A percentile compares a stretch with the other conserved stretches of the same genome.
Conservation (phyloP, 2,329 filamentous ascomycete genomes). For the Zopfia rhizophila region DNA sequence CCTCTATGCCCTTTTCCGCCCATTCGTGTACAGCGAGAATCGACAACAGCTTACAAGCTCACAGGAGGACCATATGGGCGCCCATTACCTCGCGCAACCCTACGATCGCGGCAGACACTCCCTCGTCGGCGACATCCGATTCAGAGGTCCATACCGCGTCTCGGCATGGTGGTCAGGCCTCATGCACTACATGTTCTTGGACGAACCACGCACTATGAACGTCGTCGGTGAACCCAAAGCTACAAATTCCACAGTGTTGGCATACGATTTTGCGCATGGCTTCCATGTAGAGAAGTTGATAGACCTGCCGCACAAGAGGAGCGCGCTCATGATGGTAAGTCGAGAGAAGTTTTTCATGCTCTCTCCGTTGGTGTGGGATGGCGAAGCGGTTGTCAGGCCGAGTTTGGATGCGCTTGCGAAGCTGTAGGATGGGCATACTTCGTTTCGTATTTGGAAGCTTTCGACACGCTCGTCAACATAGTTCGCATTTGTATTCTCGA, state of each 20-base stretch:
- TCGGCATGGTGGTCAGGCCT: conserved; percentile 68
- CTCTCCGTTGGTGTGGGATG: conserved; percentile 62
- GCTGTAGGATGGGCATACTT: too few relatives aligned
- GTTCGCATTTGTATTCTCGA: too few relatives aligned
- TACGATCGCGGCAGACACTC: conserved; percentile 71
- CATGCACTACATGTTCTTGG: conserved; percentile 69
- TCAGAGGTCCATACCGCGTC: conserved; percentile 66
- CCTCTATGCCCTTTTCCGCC: conserved; percentile 1
- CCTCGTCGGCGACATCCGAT: conserved; percentile 66
- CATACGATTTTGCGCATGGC: conserved; percentile 79
- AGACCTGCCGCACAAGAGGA: conserved; percentile 77
- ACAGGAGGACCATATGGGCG: conserved; percentile 69
- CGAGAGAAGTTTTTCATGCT: conserved; percentile 77
- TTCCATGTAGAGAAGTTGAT: conserved; percentile 78
- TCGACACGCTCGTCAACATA: too few relatives aligned
- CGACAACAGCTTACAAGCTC: conserved; percentile 4
- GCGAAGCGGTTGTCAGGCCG: conserved; percentile 46
- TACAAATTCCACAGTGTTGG: conserved; percentile 74
- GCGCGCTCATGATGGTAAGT: conserved; percentile 72
- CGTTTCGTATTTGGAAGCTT: too few relatives aligned
- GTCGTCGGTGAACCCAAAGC: conserved; percentile 77
- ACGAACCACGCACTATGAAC: conserved; percentile 65
- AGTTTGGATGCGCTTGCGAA: conserved; percentile 47
- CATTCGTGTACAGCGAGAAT: too few relatives aligned
- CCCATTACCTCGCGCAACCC: conserved; percentile 65